Base-by-base conservation (phyloP, 805 yeast species). In the Kazachstania martiniae region DNA sequence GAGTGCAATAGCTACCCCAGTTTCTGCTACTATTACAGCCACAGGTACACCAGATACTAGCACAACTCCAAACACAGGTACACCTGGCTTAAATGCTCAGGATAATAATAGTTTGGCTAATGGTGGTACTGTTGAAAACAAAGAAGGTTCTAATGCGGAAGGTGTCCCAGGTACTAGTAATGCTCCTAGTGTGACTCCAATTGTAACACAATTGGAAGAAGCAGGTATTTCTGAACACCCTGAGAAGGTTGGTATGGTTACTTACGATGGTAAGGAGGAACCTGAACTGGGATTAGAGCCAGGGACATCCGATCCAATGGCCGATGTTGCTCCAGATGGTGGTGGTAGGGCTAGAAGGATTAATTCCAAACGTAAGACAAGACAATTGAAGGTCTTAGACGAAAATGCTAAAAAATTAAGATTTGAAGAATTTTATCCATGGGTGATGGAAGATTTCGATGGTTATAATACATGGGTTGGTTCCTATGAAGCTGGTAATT, bases 401-500 rank as follows among this genome's bases (percentile, higher is more conserved):
- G 97, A 87, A 46, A 72, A 72, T 7, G 87, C 84, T 39, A 70
- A 89, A 40, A 79, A 75, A 50, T 63, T 91, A 40, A 68, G 97
- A 51, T 91, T 89, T 53, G 98, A 91, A 60, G 98, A 91, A 59
- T 84, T 79, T 55, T 89, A 83, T 48, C 98, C 98, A 0, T 91
- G 98, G 98, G 94, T 91, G 12, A 63, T 91, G 67, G 98, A 91
- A 61, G 98, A 91, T 59, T 89, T 82, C 55, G 95, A 86, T 49
- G 95, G 94, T 28, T 70, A 73, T 39, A 89, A 91, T 52, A 89
- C 94, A 0, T 91, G 84, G 81, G 96, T 87, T 13, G 95, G 97
- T 23, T 81, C 78, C 45, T 91, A 84, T 59, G 98, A 91, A 61
- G 97, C 96, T 1, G 79, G 78, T 21, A 71, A 72, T 33, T 72